Conservation (phyloP, 805 yeast genomes). For the Ogataea populi-albae region DNA sequence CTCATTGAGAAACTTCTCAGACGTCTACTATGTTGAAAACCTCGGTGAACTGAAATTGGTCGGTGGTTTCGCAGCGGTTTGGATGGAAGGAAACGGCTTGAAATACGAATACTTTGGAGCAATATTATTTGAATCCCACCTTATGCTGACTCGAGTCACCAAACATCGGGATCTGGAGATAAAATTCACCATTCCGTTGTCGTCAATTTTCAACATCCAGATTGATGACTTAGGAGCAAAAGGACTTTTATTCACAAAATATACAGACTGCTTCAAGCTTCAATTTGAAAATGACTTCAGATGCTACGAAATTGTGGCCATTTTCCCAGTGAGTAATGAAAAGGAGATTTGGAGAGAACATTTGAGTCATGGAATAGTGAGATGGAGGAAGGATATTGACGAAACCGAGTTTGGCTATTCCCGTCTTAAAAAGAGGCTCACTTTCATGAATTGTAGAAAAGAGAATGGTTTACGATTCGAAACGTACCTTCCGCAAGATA, state of each 20-base stretch:
- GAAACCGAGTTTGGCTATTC: slow-evolving; percentile 29
- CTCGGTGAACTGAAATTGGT: slow-evolving; percentile 44
- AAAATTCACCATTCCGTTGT: slow-evolving; percentile 48
- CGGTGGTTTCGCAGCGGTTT: slow-evolving; percentile 42
- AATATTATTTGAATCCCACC: slow-evolving; percentile 49
- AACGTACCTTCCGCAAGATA: slow-evolving; percentile 15
- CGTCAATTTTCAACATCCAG: slow-evolving; percentile 25
- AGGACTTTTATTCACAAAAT: slow-evolving; percentile 29
- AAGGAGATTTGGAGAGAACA: slow-evolving; percentile 40
- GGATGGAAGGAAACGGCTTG: slow-evolving; percentile 32
- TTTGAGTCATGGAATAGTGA: slow-evolving; percentile 7
- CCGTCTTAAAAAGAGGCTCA: slow-evolving; percentile 16
- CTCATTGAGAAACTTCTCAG: slow-evolving; percentile 11
- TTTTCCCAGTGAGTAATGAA: slow-evolving; percentile 36
- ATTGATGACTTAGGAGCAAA: slow-evolving; percentile 23
- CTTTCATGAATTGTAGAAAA: slow-evolving; percentile 5
- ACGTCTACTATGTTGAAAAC: slow-evolving; percentile 39
- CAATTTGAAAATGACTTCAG: slow-evolving; percentile 42
- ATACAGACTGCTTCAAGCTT: slow-evolving; percentile 39
- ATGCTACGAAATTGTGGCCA: slow-evolving; percentile 44
- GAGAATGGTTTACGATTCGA: slow-evolving; percentile 15
- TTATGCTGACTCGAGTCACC: slow-evolving; percentile 36
- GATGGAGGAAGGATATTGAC: slow-evolving; percentile 33
- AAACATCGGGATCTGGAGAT: slow-evolving; percentile 32
- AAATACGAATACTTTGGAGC: slow-evolving; percentile 31